A percentile compares a stretch with the other conserved stretches of the same genome.
These are phyloP conservation scores for Pyrus betulifolia DNA, from an alignment of 306 rosid genomes.

Conservation along the genomic window DNA sequence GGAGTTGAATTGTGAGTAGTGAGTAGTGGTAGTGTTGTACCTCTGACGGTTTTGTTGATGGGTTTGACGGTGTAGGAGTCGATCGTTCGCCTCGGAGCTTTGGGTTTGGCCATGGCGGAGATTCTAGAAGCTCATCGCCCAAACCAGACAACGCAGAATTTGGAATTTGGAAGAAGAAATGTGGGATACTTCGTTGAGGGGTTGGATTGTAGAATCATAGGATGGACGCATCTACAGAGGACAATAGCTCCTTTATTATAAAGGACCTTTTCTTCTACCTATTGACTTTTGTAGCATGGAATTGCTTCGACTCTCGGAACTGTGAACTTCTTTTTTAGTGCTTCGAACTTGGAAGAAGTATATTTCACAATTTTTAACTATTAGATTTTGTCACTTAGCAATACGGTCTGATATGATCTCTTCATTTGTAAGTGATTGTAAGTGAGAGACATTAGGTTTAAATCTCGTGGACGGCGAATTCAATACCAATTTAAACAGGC, in stretches of 20 bases:
- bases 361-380: too few relatives aligned
- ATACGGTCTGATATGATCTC: too few relatives aligned
- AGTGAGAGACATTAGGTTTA: too few relatives aligned
- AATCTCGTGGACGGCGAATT: too few relatives aligned
- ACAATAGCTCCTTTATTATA: background rate
- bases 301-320: too few relatives aligned
- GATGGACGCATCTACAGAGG: background rate
- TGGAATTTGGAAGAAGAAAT: background rate
- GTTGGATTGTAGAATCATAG: background rate
- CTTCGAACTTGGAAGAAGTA: too few relatives aligned
- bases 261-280: background rate
- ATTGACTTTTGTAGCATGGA: background rate
- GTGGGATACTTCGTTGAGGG: background rate
- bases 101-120: constrained; percentile 68
- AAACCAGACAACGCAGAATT: background rate
- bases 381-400: too few relatives aligned
- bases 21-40: constrained; percentile 14
- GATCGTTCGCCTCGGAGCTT: constrained; percentile 85
- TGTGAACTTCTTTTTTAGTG: too few relatives aligned
- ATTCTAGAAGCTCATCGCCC: background rate
- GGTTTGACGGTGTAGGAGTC: constrained; percentile 88
- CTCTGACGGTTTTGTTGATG: constrained; percentile 66
- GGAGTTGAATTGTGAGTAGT: background rate
- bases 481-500: background rate
- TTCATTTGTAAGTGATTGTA: too few relatives aligned